Evolutionary conservation across 805 yeast species (phyloP).

Genomic region (Jamesozyma hellenica): DNA sequence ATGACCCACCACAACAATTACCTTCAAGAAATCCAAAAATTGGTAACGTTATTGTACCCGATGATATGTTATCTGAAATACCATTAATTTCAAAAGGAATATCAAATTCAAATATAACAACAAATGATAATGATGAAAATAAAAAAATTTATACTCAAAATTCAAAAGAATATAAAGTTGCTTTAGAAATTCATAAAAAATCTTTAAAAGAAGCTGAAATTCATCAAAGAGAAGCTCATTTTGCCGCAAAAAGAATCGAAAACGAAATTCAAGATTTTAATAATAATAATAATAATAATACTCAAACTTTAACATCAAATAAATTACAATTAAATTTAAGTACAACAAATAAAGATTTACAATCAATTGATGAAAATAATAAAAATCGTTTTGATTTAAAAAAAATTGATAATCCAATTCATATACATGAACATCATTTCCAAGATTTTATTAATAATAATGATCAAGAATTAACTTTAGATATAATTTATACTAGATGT

Average conservation of each 20-base stretch:
- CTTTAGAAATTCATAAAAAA: constrained; percentile 46
- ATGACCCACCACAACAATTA: constrained; percentile 89
- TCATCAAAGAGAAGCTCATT: constrained; percentile 69
- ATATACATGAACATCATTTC: constrained; percentile 49
- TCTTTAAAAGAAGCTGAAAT: constrained; percentile 52
- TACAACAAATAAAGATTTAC: neutral
- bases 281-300: constrained; percentile 1
- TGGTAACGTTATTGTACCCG: constrained; percentile 69
- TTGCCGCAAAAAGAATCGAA: constrained; percentile 60
- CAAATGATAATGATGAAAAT: constrained; percentile 6
- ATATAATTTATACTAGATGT: constrained; percentile 77
- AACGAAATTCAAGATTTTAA: constrained; percentile 47
- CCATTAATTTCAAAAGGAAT: constrained; percentile 64
- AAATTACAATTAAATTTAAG: neutral
- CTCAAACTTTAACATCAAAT: neutral
- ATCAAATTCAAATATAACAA: constrained; percentile 33
- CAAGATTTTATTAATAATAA: constrained; percentile 15
- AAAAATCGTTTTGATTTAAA: constrained; percentile 8
- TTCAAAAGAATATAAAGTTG: constrained; percentile 39
- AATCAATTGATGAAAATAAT: neutral
- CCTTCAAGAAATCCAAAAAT: constrained; percentile 74
- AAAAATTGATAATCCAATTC: constrained; percentile 61
- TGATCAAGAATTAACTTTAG: constrained; percentile 29
- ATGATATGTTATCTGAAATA: constrained; percentile 47
- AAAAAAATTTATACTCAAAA: constrained; percentile 11